Evolutionary conservation across 2,329 filamentous ascomycete genomes (phyloP), one percentile per base, ranked within the genome.

Genomic region (Fusarium verrucosum): DNA sequence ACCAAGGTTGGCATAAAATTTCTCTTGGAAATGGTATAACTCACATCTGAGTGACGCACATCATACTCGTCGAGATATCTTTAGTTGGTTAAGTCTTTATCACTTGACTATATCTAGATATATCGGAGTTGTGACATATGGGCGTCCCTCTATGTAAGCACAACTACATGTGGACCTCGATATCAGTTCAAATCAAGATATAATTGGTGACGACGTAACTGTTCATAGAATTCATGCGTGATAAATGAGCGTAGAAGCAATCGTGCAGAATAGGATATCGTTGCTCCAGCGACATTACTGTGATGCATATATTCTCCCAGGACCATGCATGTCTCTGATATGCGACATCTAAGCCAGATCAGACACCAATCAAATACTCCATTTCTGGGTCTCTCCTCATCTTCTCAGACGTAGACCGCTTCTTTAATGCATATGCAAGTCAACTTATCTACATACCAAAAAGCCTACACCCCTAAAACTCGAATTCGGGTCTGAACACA

Each of bases 401-500:
- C 26, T 22, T 40, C n/a, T 36, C 25, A 8, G 11, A 35, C 16
- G 35, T 20, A 65, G 33, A 51, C 47, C 49, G 35, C 44, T 42
- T 42, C 51, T 56, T 25, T 22, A n/a, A n/a, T n/a, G n/a, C n/a
- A n/a, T n/a, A 25, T 41, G 56, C 22, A 49, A 45, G 25, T 58
- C 44, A 45, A 49, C 26, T 30, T 22, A 50, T 49, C 45, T 25
- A n/a, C 16, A n/a, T 49, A 50, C 7, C 9, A 28, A 51, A 43
- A 37, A 6, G 17, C 20, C 7, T 35, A 25, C 35, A 40, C 47
- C 28, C 35, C 71, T 77, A 86, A 71, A 97, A 97, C 59, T 97
- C 94, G 83, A 97, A 95, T 71, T 97, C 93, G 56, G 88, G 87
- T 72, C 93, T 87, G 82, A 99, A 96, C 35, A 88, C 82, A 73